A percentile compares a stretch with the other conserved stretches of the same genome.
phyloP scores from a whole-genome alignment of 2,329 filamentous ascomycete genomes.

The Aspergillus caelatus region DNA sequence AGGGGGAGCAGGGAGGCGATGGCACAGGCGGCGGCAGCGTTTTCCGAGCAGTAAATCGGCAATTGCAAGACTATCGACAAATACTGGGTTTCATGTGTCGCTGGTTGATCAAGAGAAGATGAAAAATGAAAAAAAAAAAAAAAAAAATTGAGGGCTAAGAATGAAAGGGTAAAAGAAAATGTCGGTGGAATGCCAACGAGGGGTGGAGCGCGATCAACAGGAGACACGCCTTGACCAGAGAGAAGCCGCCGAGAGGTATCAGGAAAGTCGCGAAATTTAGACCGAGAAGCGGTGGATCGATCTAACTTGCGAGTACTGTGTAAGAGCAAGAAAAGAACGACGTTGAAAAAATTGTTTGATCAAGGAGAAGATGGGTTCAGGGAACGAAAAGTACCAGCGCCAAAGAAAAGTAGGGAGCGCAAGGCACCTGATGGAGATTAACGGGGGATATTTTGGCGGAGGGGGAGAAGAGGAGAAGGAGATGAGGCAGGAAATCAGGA shows the following conservation, averaged over 20 bases:
- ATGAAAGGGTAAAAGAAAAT: conserved; percentile 6
- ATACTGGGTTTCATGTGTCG: neutral
- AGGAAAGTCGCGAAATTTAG: neutral
- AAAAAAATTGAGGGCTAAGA: conserved; percentile 9
- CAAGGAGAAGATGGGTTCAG: conserved; percentile 1
- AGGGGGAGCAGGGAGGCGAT: neutral
- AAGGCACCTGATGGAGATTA: conserved; percentile 22
- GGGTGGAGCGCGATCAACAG: conserved; percentile 18
- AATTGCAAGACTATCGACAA: conserved; percentile 5
- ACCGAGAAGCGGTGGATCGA: conserved; percentile 7
- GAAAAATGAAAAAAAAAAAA: conserved; percentile 11
- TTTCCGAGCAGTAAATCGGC: neutral
- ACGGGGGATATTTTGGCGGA: conserved; percentile 9
- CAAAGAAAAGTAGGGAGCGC: conserved; percentile 17
- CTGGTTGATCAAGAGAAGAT: conserved; percentile 5
- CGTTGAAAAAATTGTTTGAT: conserved; percentile 3
- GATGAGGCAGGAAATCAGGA: conserved; percentile 5
- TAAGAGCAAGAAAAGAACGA: neutral
- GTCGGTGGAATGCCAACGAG: conserved; percentile 16
- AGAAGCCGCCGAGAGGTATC: conserved; percentile 14
- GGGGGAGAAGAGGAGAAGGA: conserved; percentile 4
- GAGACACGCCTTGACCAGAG: conserved; percentile 11
- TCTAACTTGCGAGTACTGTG: conserved; percentile 14
- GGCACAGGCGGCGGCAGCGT: neutral
- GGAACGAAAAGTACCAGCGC: conserved; percentile 5